These are phyloP conservation scores for Fusarium continuum DNA, from an alignment of 2,329 filamentous ascomycete genomes.

Conservation along the genomic window DNA sequence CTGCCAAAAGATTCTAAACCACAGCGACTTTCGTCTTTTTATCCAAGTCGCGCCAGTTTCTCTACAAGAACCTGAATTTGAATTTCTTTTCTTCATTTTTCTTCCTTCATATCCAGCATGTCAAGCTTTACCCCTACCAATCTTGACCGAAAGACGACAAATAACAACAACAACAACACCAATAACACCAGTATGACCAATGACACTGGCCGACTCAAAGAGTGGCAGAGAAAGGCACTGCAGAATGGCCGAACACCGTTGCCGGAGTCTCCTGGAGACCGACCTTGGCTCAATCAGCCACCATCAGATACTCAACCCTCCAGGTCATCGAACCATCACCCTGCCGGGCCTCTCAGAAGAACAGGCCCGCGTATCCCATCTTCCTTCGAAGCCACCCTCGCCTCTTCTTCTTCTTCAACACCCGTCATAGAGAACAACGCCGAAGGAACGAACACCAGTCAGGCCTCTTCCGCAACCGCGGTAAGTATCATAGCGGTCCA, in stretches of 20 bases:
- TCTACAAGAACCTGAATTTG: background rate
- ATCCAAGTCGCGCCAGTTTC: background rate
- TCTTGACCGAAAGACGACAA: no score
- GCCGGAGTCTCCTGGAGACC: background rate
- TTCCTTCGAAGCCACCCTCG: no score
- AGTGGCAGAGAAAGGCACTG: conserved; percentile 9
- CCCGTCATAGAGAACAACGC: background rate
- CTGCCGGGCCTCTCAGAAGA: no score
- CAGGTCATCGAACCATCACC: no score
- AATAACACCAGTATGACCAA: background rate
- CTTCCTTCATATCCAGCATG: background rate
- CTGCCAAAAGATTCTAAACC: no score
- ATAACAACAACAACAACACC: background rate
- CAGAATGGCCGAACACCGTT: conserved; percentile 1
- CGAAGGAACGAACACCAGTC: background rate
- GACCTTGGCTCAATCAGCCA: background rate
- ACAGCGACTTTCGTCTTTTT: background rate
- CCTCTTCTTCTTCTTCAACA: background rate
- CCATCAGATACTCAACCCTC: no score
- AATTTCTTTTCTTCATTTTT: background rate
- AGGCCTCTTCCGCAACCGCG: background rate
- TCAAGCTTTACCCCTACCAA: background rate
- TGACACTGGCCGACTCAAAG: background rate
- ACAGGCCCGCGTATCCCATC: no score
- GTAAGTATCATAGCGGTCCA: background rate